These are phyloP conservation scores for Moesziomyces parantarcticus DNA, from an alignment of 1,284 basidiomycete species.

Conservation along the genomic window DNA sequence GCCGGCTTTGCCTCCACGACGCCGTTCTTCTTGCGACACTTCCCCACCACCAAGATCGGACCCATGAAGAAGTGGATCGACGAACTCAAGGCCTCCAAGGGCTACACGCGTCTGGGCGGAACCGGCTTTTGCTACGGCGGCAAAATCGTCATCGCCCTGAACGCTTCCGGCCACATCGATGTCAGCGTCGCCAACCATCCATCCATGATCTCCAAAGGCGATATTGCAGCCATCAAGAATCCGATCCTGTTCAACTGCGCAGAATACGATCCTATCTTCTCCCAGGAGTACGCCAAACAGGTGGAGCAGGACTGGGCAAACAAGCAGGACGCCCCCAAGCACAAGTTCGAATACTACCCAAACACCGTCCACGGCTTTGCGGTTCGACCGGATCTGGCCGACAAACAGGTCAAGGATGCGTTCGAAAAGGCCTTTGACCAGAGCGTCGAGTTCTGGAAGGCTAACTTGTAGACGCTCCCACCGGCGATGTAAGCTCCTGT, in stretches of 20 bases:
- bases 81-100: conserved; percentile 70
- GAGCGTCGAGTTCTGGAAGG: conserved; percentile 30
- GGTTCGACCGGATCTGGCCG: conserved; percentile 71
- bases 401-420: conserved; percentile 72
- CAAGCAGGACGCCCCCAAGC: conserved; percentile 70
- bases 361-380: conserved; percentile 75
- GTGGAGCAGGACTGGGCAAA: conserved; percentile 71
- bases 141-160: conserved; percentile 56
- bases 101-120: conserved; percentile 74
- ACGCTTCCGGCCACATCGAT: conserved; percentile 68
- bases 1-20: conserved; percentile 15
- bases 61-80: conserved; percentile 38
- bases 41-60: conserved; percentile 23
- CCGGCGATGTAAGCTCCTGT: too few relatives aligned
- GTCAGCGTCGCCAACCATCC: conserved; percentile 75
- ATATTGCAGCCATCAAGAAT: conserved; percentile 69
- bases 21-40: conserved; percentile 35
- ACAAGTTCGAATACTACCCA: conserved; percentile 74
- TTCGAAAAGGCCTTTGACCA: conserved; percentile 70
- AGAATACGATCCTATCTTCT: conserved; percentile 73
- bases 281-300: conserved; percentile 68
- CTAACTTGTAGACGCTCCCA: conserved; percentile 12
- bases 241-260: conserved; percentile 74
- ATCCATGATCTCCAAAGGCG: conserved; percentile 66
- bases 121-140: conserved; percentile 78